Evolutionary conservation across 2,329 filamentous ascomycete genomes (phyloP).

Genomic region (Stagonosporopsis chrysanthemi): DNA sequence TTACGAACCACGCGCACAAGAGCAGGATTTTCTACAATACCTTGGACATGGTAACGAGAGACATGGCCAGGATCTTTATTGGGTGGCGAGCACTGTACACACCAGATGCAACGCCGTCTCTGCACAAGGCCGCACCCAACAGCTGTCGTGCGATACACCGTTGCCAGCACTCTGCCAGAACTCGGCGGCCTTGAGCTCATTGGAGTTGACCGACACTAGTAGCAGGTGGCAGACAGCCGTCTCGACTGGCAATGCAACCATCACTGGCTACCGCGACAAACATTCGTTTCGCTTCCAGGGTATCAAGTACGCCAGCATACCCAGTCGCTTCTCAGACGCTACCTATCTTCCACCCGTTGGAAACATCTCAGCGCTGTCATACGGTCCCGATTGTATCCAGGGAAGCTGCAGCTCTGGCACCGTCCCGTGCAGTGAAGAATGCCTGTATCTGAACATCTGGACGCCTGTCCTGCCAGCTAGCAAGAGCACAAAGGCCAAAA

Average conservation of each 20-base stretch:
- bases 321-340: constrained; percentile 57
- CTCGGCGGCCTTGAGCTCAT: constrained; percentile 23
- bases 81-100: constrained; percentile 24
- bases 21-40: constrained; percentile 29
- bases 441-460: constrained; percentile 53
- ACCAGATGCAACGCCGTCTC: constrained; percentile 32
- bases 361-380: constrained; percentile 48
- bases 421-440: constrained; percentile 52
- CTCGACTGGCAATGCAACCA: constrained; percentile 27
- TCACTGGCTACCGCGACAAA: constrained; percentile 55
- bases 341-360: constrained; percentile 44
- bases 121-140: constrained; percentile 23
- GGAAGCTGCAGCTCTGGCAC: constrained; percentile 34
- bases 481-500: constrained; percentile 22
- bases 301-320: constrained; percentile 56
- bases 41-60: constrained; percentile 26
- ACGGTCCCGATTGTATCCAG: constrained; percentile 54
- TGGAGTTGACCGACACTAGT: background rate
- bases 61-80: constrained; percentile 25
- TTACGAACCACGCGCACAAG: constrained; percentile 14
- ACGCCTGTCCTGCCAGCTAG: constrained; percentile 50
- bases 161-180: constrained; percentile 38
- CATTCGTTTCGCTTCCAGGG: constrained; percentile 61
- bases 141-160: constrained; percentile 26
- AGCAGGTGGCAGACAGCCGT: constrained; percentile 27